Conservation (phyloP, 495 filamentous ascomycete genomes). For the Talaromyces ruber region DNA sequence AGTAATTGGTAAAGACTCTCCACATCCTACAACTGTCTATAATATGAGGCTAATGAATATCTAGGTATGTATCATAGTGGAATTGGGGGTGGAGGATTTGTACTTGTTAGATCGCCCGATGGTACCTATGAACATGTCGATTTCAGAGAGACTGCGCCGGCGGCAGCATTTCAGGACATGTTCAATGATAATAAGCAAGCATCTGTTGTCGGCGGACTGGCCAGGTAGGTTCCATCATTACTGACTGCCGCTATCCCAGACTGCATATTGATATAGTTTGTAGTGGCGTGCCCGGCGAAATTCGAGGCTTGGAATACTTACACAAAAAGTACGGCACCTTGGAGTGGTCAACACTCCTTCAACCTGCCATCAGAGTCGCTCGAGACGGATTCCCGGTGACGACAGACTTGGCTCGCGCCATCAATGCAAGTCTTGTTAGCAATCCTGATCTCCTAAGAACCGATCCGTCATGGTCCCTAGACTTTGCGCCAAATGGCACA, state of each 20-base stretch:
- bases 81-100: slow-evolving; percentile 85
- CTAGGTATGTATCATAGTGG: slow-evolving; percentile 78
- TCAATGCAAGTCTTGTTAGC: slow-evolving; percentile 17
- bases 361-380: slow-evolving; percentile 66
- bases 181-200: slow-evolving; percentile 49
- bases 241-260: background rate
- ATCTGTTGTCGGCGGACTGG: slow-evolving; percentile 51
- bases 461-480: slow-evolving; percentile 70
- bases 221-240: slow-evolving; percentile 45
- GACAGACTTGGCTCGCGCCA: slow-evolving; percentile 62
- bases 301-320: slow-evolving; percentile 66
- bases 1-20: slow-evolving; percentile 46
- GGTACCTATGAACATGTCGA: slow-evolving; percentile 70
- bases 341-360: slow-evolving; percentile 60
- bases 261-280: slow-evolving; percentile 1
- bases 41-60: slow-evolving; percentile 1
- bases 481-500: slow-evolving; percentile 79
- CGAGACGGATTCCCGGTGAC: slow-evolving; percentile 65
- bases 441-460: slow-evolving; percentile 55
- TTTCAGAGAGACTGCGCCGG: slow-evolving; percentile 79
- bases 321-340: slow-evolving; percentile 65
- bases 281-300: slow-evolving; percentile 74
- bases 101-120: slow-evolving; percentile 56
- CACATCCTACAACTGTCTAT: slow-evolving; percentile 6
- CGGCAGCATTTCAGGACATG: slow-evolving; percentile 72